Evolutionary conservation across 2,329 filamentous ascomycete genomes (phyloP).

Genomic region (Aspergillus terreus): DNA sequence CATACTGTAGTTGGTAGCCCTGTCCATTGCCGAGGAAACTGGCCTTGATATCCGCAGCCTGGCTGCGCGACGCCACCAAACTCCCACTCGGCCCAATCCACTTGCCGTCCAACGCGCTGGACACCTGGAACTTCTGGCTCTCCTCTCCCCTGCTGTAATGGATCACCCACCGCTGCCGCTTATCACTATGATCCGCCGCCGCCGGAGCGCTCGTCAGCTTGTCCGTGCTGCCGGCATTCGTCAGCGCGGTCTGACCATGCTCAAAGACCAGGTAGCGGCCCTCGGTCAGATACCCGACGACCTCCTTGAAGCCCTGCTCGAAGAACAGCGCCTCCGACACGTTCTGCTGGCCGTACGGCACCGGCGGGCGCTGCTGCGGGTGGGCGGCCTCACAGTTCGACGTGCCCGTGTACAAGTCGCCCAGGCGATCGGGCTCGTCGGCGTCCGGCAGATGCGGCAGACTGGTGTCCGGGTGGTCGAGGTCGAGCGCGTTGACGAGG

Average conservation of each 20-base stretch:
- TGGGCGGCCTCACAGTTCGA: conserved; percentile 43
- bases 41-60: conserved; percentile 29
- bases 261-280: conserved; percentile 54
- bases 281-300: conserved; percentile 52
- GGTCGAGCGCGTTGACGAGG: conserved; percentile 47
- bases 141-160: conserved; percentile 37
- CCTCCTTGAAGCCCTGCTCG: conserved; percentile 54
- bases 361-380: conserved; percentile 36
- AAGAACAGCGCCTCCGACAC: conserved; percentile 34
- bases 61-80: conserved; percentile 16
- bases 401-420: conserved; percentile 46
- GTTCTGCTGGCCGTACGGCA: conserved; percentile 48
- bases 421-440: conserved; percentile 41
- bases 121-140: conserved; percentile 37
- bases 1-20: conserved; percentile 32
- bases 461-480: conserved; percentile 47
- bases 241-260: conserved; percentile 42
- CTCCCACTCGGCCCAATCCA: conserved; percentile 29
- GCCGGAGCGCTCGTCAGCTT: conserved; percentile 21
- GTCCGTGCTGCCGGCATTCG: conserved; percentile 22
- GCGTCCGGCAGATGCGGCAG: conserved; percentile 47
- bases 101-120: conserved; percentile 39
- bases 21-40: conserved; percentile 33
- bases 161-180: conserved; percentile 49
- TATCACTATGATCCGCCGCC: conserved; percentile 35